These are phyloP conservation scores for Coffea canephora DNA, from an alignment of 257 asterid genomes.

Conservation along the genomic window DNA sequence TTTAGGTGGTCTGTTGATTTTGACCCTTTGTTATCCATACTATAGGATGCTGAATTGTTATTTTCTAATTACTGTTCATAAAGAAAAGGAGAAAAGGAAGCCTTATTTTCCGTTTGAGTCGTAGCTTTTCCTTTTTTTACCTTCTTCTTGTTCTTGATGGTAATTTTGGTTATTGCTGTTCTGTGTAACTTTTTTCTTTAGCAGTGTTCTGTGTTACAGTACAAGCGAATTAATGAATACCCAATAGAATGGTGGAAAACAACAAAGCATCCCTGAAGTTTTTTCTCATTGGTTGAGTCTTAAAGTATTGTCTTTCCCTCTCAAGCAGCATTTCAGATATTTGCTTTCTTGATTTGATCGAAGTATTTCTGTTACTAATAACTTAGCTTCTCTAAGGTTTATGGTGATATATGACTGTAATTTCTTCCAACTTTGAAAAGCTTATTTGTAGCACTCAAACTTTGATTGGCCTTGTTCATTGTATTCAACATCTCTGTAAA, in stretches of 20 bases:
- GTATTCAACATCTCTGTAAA: no score
- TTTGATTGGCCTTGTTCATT: not conserved
- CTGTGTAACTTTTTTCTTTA: no score
- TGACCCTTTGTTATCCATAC: no score
- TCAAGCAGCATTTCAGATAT: not conserved
- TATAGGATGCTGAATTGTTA: not conserved
- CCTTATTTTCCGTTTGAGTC: not conserved
- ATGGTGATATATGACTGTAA: not conserved
- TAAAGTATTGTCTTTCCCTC: not conserved
- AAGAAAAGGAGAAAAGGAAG: not conserved
- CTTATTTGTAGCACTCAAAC: not conserved
- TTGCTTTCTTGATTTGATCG: not conserved
- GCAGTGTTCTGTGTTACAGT: not conserved
- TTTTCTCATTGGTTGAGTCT: not conserved
- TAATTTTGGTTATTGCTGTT: not conserved
- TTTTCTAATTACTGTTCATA: not conserved
- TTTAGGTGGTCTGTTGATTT: not conserved
- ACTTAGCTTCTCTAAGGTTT: not conserved
- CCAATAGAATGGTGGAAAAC: not conserved
- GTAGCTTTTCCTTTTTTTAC: not conserved
- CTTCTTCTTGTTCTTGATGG: not conserved
- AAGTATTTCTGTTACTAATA: no score
- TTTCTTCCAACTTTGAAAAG: not conserved
- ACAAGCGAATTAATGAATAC: not conserved
- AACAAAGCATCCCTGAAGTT: not conserved